These are phyloP conservation scores for Torulaspora delbrueckii DNA, from an alignment of 805 yeast genomes.

Conservation along the genomic window DNA sequence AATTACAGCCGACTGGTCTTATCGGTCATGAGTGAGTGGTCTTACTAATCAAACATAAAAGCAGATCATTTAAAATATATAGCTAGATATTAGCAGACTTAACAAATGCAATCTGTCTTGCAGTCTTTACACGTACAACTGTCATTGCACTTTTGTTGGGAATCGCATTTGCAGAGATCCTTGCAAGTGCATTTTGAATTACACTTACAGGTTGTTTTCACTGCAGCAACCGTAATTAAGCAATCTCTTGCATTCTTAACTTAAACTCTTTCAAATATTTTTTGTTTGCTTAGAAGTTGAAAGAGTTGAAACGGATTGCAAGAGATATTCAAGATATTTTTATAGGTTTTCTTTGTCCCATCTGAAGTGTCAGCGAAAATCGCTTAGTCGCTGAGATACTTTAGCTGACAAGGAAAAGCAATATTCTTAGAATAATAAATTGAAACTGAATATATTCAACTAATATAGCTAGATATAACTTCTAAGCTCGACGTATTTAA, in stretches of 20 bases:
- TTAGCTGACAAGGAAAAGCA: not conserved
- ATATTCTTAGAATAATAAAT: too few relatives aligned
- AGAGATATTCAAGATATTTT: not conserved
- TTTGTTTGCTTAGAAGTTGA: not conserved
- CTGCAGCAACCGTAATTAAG: not conserved
- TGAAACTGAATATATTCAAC: not conserved
- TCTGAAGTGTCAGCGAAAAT: not conserved
- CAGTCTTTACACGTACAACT: not conserved
- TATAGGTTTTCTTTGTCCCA: not conserved
- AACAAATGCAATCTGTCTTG: not conserved
- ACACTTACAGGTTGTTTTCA: not conserved
- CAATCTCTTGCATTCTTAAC: not conserved
- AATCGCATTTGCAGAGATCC: not conserved
- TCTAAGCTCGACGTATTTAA: not conserved
- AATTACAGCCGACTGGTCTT: too few relatives aligned
- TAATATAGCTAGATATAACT: not conserved
- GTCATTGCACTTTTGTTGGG: not conserved
- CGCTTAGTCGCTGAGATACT: not conserved
- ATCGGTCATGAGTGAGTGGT: too few relatives aligned
- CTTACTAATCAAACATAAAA: too few relatives aligned
- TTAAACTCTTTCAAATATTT: not conserved
- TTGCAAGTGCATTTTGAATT: not conserved
- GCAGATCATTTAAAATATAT: not conserved
- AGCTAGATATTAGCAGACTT: not conserved
- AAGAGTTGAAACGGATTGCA: not conserved